Percentiles rank a stretch among this genome's conserved stretches.
These are phyloP conservation scores for Scedosporium boydii DNA, from an alignment of 2,329 filamentous ascomycete genomes.

Conservation along the genomic window DNA sequence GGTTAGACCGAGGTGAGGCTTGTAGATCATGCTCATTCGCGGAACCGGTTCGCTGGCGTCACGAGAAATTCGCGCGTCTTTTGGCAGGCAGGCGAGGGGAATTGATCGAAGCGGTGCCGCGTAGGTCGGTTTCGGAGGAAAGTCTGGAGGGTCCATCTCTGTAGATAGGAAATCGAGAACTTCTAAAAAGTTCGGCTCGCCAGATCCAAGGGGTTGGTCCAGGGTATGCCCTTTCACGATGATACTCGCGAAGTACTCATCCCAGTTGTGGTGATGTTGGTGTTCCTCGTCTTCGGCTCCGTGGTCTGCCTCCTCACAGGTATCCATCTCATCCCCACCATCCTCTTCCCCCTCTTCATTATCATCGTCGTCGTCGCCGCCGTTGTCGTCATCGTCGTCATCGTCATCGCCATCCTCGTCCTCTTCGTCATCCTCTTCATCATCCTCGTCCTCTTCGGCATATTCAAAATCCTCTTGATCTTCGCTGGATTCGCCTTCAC, in stretches of 20 bases:
- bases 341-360: not conserved
- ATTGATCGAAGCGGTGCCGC: not conserved
- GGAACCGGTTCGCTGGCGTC: not conserved
- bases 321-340: not conserved
- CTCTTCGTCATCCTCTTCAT: not conserved
- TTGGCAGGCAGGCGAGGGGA: not conserved
- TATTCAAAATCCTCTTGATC: conserved; percentile 4
- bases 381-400: not conserved
- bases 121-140: not conserved
- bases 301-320: not conserved
- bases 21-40: conserved; percentile 5
- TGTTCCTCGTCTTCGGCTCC: not conserved
- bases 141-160: not conserved
- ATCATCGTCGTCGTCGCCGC: not conserved
- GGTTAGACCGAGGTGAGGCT: not conserved
- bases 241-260: too few relatives aligned
- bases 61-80: not conserved
- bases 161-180: not conserved
- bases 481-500: not conserved
- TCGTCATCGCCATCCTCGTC: not conserved
- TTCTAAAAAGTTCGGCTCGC: too few relatives aligned
- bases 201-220: too few relatives aligned
- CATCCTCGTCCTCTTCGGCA: not conserved
- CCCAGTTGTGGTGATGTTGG: too few relatives aligned
- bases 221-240: too few relatives aligned